Percentiles rank a stretch among this genome's conserved stretches.
Conservation (phyloP, 352 stramenopile species). For the Lagenidium giganteum region DNA sequence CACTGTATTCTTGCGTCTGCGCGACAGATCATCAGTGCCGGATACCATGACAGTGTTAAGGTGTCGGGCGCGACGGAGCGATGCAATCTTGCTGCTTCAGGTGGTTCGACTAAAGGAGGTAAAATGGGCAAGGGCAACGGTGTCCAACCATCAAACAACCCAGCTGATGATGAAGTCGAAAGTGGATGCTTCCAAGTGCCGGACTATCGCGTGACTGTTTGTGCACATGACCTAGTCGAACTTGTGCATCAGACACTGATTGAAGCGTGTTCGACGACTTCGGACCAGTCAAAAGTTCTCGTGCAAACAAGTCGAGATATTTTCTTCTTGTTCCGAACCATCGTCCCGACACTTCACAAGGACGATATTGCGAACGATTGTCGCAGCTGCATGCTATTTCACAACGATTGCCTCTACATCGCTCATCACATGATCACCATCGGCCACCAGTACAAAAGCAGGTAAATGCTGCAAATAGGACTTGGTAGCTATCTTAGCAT, state of each 20-base stretch:
- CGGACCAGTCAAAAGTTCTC: constrained; percentile 42
- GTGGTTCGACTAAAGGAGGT: constrained; percentile 30
- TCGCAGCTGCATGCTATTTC: constrained; percentile 68
- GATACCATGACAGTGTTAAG: constrained; percentile 65
- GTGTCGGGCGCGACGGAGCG: constrained; percentile 41
- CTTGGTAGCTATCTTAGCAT: not conserved
- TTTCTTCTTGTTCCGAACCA: constrained; percentile 62
- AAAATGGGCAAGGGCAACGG: constrained; percentile 15
- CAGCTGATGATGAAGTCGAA: constrained; percentile 21
- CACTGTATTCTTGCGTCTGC: constrained; percentile 49
- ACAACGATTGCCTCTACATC: constrained; percentile 85
- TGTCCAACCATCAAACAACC: constrained; percentile 1
- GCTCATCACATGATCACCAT: constrained; percentile 77
- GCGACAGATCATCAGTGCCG: constrained; percentile 44
- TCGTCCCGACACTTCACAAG: constrained; percentile 65
- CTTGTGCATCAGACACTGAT: constrained; percentile 58
- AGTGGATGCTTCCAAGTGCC: constrained; percentile 59
- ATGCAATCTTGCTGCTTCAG: constrained; percentile 42
- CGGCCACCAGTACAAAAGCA: constrained; percentile 65
- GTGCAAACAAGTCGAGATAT: constrained; percentile 78
- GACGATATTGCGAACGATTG: constrained; percentile 61
- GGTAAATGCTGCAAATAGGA: constrained; percentile 20
- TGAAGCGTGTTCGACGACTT: constrained; percentile 43
- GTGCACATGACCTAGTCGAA: constrained; percentile 55
- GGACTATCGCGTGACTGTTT: constrained; percentile 53